A percentile compares a stretch with the other conserved stretches of the same genome.
Conservation (phyloP, 768 basidiomycete genomes). For the Tricholoma matsutake region DNA sequence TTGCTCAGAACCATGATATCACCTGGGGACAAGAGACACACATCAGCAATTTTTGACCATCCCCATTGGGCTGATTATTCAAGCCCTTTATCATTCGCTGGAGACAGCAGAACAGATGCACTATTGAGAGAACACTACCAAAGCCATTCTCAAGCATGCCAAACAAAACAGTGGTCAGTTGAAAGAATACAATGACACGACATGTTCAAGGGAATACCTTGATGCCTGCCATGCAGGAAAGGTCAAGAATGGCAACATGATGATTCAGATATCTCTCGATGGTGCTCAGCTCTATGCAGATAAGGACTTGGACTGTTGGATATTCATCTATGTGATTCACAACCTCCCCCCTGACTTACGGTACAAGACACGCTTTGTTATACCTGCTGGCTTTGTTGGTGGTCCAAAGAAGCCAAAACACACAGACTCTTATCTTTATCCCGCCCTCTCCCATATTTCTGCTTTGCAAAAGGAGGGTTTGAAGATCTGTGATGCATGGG, state of each 20-base stretch:
- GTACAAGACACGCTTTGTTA: slow-evolving; percentile 10
- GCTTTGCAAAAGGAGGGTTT: slow-evolving; percentile 11
- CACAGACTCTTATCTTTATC: slow-evolving; percentile 17
- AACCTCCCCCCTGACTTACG: slow-evolving; percentile 17
- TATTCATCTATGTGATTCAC: slow-evolving; percentile 26
- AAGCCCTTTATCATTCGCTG: background rate
- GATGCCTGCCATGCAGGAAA: background rate
- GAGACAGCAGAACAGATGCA: slow-evolving; percentile 2
- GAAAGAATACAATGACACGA: background rate
- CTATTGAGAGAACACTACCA: background rate
- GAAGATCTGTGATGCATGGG: slow-evolving; percentile 28
- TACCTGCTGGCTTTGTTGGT: background rate
- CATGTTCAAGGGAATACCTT: background rate
- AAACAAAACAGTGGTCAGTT: background rate
- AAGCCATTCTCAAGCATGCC: background rate
- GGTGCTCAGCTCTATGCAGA: slow-evolving; percentile 26
- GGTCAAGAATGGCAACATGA: background rate
- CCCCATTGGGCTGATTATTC: slow-evolving; percentile 1
- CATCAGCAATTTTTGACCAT: slow-evolving; percentile 1
- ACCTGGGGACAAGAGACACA: background rate
- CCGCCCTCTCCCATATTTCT: slow-evolving; percentile 10
- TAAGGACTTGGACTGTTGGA: slow-evolving; percentile 31
- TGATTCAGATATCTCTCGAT: slow-evolving; percentile 21
- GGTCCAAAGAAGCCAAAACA: slow-evolving; percentile 24
- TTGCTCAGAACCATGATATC: slow-evolving; percentile 1